Evolutionary conservation across 768 basidiomycete species (phyloP), one percentile per base, ranked within the genome.

Genomic region (Amanita subjunquillea): DNA sequence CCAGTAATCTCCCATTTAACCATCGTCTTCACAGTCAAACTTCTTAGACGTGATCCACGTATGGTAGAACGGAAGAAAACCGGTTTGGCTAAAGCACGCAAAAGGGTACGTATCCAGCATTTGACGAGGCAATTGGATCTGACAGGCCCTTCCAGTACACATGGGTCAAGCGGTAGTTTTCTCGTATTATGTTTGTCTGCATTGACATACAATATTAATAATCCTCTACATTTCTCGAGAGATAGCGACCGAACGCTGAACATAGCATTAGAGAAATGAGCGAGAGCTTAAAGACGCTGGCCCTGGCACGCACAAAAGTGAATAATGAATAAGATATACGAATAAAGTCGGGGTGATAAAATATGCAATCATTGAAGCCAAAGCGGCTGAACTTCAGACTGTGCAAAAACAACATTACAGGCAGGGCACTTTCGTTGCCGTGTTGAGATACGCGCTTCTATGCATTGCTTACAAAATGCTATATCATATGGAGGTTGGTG

Each of bases 61-160:
- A 90, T 95, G 90, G 94, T 96, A 29, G 95, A 99, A 71, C 78
- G 95, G 60, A 99, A 99, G 74, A 99, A 99, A 79, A 90, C 95
- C 13, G 91, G 91, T 54, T 67, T 82, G 61, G 81, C 87, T 55
- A 96, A 96, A 73, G 92, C 95, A 55, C 83, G 94, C 68, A 93
- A 94, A 71, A 77, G 78, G 72, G 91, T 93, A 67, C 41, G 89
- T 82, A 12, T 52, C 53, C 48, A 51, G 52, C 30, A 54, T 50
- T 34, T 34, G 34, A 48, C 53, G 13, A 20, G 6, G 27, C 48
- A 37, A n/a, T 37, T 37, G 44, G 17, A 36, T 55, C 42, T 48
- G 54, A 23, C 57, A 65, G 36, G 58, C 20, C 25, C 36, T 46
- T 51, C 57, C 66, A 91, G 89, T 88, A 89, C 60, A 72, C 91